Evolutionary conservation across 2,329 filamentous ascomycete species (phyloP), one percentile per base, ranked within the genome.

Genomic region (Cylindrodendrum hubeiense): DNA sequence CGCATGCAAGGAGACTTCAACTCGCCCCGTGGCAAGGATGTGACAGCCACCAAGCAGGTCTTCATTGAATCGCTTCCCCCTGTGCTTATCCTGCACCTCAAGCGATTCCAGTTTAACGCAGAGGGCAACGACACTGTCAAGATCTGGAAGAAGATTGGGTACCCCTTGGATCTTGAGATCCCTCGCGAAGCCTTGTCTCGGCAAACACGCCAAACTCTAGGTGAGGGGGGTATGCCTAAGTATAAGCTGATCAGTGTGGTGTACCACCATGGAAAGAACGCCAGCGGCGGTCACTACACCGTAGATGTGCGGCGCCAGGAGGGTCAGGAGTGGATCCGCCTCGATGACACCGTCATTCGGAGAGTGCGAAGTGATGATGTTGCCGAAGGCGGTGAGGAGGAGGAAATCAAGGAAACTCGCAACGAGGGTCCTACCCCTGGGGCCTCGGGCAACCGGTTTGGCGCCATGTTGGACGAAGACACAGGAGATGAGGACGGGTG

Each of bases 121-220:
- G 89, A 91, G 63, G 93, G 91, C 47, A 74, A 77, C 47, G 94
- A 94, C 24, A 97, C 94, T 0, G 92, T 97, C 75, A 99, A 99
- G 85, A 97, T 98, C 69, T 98, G 95, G 93, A 99, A 98, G 84
- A 97, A 95, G 83, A 87, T 99, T 63, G 95, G 94, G 21, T 99
- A 99, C 76, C 96, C 96, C 0, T 84, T 99, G 28, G 95, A 98
- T 75, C 86, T 99, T 54, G 95, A 98, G 77, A 94, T 99, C 67
- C 96, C 96, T 0, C 92, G 91, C 62, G 95, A 98, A 76, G 92
- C 94, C 10, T 92, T 99, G 75, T 91, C 94, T 12, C 89, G 91
- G 30, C 88, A 91, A 74, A 92, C 90, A 77, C 86, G 86, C 47
- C 83, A 93, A 68, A 84, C 87, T 26, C 84, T 88, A 17, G 89